phyloP scores from a whole-genome alignment of 2,329 filamentous ascomycete genomes.

The Clonostachys solani region DNA sequence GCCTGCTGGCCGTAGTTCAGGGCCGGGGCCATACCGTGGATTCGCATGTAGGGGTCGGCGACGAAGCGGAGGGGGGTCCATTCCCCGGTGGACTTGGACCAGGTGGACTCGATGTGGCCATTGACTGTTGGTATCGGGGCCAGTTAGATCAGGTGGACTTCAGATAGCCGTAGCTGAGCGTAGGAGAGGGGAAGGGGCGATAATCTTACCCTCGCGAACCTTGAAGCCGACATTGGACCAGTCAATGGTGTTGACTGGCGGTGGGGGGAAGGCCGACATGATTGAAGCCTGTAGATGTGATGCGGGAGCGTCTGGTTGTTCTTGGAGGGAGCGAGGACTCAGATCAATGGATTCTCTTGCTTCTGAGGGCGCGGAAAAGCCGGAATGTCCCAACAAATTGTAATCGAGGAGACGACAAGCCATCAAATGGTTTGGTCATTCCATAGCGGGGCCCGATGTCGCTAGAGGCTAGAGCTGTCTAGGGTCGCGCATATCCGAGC shows the following conservation, averaged over 20 bases:
- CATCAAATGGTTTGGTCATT: too few species aligned
- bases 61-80: slow-evolving; percentile 81
- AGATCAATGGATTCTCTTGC: too few species aligned
- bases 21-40: slow-evolving; percentile 92
- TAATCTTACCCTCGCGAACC: slow-evolving; percentile 72
- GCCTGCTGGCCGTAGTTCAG: slow-evolving; percentile 98
- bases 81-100: slow-evolving; percentile 66
- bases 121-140: slow-evolving; percentile 57
- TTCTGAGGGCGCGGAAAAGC: too few species aligned
- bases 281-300: too few species aligned
- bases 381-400: too few species aligned
- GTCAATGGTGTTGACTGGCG: slow-evolving; percentile 78
- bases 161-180: slow-evolving; percentile 40
- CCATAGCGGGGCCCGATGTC: too few species aligned
- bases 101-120: slow-evolving; percentile 88
- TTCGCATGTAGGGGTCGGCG: slow-evolving; percentile 74
- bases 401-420: too few species aligned
- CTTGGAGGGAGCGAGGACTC: too few species aligned
- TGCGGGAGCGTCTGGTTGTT: too few species aligned
- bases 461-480: too few species aligned
- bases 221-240: slow-evolving; percentile 93
- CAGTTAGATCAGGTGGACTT: background rate
- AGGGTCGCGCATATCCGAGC: too few species aligned
- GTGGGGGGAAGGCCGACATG: slow-evolving; percentile 66
- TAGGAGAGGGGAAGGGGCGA: slow-evolving; percentile 1